Conservation (phyloP, 257 asterid genomes). For the Knoxia roxburghii region DNA sequence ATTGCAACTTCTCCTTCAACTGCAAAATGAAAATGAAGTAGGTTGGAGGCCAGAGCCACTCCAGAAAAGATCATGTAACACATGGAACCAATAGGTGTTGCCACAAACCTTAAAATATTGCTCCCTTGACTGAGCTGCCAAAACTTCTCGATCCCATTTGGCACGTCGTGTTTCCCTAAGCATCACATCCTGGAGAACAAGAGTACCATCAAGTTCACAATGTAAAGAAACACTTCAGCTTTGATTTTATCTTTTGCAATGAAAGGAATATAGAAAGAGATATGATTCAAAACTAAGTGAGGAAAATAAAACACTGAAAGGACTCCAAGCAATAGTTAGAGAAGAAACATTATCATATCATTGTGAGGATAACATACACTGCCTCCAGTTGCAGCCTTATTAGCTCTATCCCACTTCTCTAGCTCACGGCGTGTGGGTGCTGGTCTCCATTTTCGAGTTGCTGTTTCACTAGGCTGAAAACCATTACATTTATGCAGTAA, state of each 20-base stretch:
- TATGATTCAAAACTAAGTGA: constrained; percentile 4
- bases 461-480: constrained; percentile 33
- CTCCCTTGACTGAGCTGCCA: constrained; percentile 85
- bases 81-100: background rate
- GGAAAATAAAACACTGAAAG: constrained; percentile 6
- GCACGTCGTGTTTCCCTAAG: constrained; percentile 59
- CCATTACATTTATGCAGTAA: constrained; percentile 14
- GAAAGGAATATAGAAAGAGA: constrained; percentile 2
- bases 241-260: background rate
- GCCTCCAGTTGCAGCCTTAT: constrained; percentile 93
- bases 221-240: background rate
- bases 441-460: constrained; percentile 65
- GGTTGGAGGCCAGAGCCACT: constrained; percentile 9
- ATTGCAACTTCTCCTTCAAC: constrained; percentile 79
- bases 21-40: constrained; percentile 22
- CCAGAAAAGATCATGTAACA: background rate
- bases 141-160: constrained; percentile 69
- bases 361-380: constrained; percentile 42
- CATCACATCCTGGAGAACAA: constrained; percentile 61
- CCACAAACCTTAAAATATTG: constrained; percentile 65
- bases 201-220: constrained; percentile 1
- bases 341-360: constrained; percentile 1
- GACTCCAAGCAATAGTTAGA: constrained; percentile 2
- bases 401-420: constrained; percentile 89
- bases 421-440: constrained; percentile 97